These are phyloP conservation scores for Pichia sp. DNA, from an alignment of 1,139 yeast genomes.

Conservation along the genomic window DNA sequence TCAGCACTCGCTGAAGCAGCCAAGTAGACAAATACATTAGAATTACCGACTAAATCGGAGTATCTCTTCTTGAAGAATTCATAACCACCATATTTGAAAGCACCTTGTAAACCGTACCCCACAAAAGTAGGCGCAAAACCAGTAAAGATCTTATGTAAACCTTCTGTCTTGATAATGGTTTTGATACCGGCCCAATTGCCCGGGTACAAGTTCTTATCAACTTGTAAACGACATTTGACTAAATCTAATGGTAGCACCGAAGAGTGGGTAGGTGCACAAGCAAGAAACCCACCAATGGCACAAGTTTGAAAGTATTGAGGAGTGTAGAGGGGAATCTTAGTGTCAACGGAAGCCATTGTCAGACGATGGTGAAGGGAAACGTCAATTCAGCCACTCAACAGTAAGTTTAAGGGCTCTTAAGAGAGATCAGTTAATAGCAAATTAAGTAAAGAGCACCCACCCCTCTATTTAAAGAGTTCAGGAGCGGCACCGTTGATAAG, in stretches of 20 bases:
- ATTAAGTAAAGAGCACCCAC: no score
- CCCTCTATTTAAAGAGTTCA: no score
- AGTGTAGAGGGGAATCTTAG: constrained; percentile 39
- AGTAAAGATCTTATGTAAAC: constrained; percentile 66
- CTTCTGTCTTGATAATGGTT: constrained; percentile 64
- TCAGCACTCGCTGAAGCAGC: constrained; percentile 92
- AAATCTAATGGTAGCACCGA: constrained; percentile 88
- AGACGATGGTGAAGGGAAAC: neutral
- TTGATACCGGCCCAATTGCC: constrained; percentile 76
- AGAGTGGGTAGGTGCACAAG: constrained; percentile 96
- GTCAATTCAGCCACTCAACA: neutral
- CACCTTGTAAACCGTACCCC: constrained; percentile 92
- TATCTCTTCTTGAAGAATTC: constrained; percentile 81
- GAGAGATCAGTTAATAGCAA: no score
- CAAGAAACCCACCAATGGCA: constrained; percentile 80
- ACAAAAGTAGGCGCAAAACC: constrained; percentile 88
- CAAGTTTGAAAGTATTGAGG: constrained; percentile 76
- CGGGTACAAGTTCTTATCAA: constrained; percentile 60
- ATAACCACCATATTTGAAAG: constrained; percentile 93
- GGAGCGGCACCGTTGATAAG: no score
- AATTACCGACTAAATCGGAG: constrained; percentile 60
- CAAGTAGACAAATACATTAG: constrained; percentile 66
- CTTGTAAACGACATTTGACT: constrained; percentile 90
- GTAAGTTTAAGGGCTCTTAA: no score
- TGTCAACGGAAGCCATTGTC: neutral